Evolutionary conservation across 192 early-diverging fungal species (phyloP).

Genomic region (Gryganskiella cystojenkinii): DNA sequence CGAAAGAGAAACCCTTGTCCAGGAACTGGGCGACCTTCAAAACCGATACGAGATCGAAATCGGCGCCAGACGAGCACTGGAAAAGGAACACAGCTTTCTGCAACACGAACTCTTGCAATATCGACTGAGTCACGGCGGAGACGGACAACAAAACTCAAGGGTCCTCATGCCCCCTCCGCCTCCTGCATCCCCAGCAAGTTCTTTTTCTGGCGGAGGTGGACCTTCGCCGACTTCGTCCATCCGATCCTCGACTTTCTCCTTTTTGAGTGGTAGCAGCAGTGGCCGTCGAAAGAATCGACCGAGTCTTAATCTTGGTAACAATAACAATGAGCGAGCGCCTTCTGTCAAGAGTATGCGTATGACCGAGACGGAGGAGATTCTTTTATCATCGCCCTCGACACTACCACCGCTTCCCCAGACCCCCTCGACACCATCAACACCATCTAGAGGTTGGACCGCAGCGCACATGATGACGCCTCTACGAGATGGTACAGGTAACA

Average conservation of each 20-base stretch:
- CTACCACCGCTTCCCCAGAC: neutral
- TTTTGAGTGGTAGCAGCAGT: conserved; percentile 8
- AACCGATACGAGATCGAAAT: conserved; percentile 15
- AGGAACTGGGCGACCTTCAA: conserved; percentile 27
- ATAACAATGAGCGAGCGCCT: neutral
- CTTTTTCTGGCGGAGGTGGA: neutral
- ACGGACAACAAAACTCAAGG: neutral
- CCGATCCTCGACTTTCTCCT: conserved; percentile 21
- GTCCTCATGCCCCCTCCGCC: neutral
- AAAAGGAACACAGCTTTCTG: conserved; percentile 24
- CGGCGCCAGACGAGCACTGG: conserved; percentile 17
- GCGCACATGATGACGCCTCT: neutral
- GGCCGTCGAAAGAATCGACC: neutral
- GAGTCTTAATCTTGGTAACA: too few species aligned
- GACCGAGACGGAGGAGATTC: conserved; percentile 8
- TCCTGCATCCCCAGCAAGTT: neutral
- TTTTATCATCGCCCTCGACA: neutral
- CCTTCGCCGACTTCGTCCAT: conserved; percentile 12
- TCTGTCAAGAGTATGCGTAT: conserved; percentile 3
- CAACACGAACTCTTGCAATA: conserved; percentile 15
- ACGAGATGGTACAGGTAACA: neutral
- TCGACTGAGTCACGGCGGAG: neutral
- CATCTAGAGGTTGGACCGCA: neutral
- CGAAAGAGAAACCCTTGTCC: conserved; percentile 27
- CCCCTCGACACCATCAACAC: neutral